Evolutionary conservation across 768 basidiomycete genomes (phyloP).

Genomic region (Ramaria rubella): DNA sequence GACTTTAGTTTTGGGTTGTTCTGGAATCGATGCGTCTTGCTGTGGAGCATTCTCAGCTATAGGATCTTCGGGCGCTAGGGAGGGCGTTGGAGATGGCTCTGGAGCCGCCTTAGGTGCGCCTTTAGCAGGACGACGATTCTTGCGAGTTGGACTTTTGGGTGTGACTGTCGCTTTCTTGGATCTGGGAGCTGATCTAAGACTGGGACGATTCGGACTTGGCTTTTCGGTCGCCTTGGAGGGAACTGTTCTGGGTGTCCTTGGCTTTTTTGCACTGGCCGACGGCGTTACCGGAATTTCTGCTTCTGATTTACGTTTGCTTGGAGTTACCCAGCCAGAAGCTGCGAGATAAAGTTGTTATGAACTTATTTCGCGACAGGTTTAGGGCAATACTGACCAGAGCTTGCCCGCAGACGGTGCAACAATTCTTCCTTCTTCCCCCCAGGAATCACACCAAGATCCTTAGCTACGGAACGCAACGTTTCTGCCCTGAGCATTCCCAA

Average conservation of each 20-base stretch:
- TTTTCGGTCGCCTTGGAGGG: neutral
- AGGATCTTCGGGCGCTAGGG: neutral
- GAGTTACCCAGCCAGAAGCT: constrained; percentile 1
- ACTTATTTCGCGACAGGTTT: too few relatives aligned
- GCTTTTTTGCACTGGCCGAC: neutral
- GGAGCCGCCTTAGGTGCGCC: neutral
- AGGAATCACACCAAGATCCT: neutral
- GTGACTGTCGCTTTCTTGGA: neutral
- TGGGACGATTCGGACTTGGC: neutral
- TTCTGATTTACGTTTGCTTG: neutral
- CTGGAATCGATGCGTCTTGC: neutral
- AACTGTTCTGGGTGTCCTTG: neutral
- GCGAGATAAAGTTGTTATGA: too few relatives aligned
- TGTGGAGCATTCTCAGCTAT: neutral
- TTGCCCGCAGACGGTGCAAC: neutral
- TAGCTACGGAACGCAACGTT: neutral
- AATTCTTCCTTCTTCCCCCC: neutral
- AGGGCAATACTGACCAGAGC: neutral
- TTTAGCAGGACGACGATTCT: neutral
- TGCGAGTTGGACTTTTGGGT: neutral
- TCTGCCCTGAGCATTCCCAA: constrained; percentile 2
- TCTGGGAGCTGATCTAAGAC: neutral
- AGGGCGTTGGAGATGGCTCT: neutral
- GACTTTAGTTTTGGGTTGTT: neutral
- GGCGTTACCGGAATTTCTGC: neutral